Conservation (phyloP, 495 filamentous ascomycete species). For the Penicillium samsonianum region DNA sequence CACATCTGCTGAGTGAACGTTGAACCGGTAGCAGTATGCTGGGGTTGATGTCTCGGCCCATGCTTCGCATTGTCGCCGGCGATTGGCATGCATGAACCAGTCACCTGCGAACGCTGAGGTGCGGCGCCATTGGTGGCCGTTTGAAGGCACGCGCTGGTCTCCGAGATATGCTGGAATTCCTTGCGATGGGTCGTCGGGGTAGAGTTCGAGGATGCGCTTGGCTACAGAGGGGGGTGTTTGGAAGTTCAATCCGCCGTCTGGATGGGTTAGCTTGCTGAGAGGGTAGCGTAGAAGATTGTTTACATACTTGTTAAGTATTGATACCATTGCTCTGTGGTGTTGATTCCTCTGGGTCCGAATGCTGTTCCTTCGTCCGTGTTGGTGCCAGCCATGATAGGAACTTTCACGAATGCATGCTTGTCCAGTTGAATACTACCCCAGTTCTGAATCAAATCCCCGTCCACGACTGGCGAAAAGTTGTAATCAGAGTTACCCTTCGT, state of each 20-base stretch:
- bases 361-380: conserved; percentile 53
- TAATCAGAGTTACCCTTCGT: conserved; percentile 33
- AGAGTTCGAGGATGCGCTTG: conserved; percentile 46
- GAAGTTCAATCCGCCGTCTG: conserved; percentile 34
- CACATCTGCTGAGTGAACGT: conserved; percentile 47
- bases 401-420: conserved; percentile 44
- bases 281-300: background rate
- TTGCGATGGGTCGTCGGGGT: conserved; percentile 50
- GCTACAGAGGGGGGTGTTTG: conserved; percentile 36
- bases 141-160: conserved; percentile 40
- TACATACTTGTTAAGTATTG: conserved; percentile 42
- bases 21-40: conserved; percentile 66
- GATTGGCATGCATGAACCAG: conserved; percentile 55
- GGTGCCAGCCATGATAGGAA: conserved; percentile 49
- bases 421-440: conserved; percentile 39
- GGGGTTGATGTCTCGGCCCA: conserved; percentile 47
- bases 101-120: conserved; percentile 56
- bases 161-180: conserved; percentile 49
- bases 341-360: conserved; percentile 46
- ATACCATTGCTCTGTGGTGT: conserved; percentile 49
- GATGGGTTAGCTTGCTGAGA: background rate
- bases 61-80: conserved; percentile 54
- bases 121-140: conserved; percentile 51
- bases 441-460: conserved; percentile 50
- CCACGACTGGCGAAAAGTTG: conserved; percentile 48